phyloP scores from a whole-genome alignment of 176 grass and related monocot genomes.

The Musa schizocarpa region DNA sequence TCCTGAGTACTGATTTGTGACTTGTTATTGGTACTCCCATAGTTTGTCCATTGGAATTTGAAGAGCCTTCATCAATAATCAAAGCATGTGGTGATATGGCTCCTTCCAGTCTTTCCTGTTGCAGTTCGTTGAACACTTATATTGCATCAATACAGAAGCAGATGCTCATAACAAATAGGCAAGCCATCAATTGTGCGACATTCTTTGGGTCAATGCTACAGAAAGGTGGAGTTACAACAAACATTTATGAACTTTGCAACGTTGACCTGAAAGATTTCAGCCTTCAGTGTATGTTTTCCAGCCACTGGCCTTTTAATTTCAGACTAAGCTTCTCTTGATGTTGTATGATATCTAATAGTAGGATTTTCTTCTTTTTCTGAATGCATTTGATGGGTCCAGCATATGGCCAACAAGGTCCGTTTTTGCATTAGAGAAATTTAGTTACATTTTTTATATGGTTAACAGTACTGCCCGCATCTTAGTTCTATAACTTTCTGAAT shows the following conservation, averaged over 20 bases:
- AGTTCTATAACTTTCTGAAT: constrained; percentile 3
- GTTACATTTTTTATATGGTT: neutral
- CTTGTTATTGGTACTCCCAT: constrained; percentile 23
- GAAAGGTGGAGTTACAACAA: constrained; percentile 58
- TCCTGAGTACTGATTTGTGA: neutral
- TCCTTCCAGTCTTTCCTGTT: constrained; percentile 50
- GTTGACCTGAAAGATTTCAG: constrained; percentile 98
- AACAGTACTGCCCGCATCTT: neutral
- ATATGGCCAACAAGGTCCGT: constrained; percentile 93
- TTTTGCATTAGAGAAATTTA: neutral
- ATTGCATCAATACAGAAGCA: constrained; percentile 80
- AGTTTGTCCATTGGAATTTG: constrained; percentile 92
- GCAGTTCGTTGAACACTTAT: constrained; percentile 54
- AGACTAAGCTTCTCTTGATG: constrained; percentile 12
- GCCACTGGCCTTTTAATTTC: constrained; percentile 13
- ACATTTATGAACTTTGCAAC: constrained; percentile 75
- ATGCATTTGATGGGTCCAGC: constrained; percentile 36
- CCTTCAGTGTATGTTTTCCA: constrained; percentile 64
- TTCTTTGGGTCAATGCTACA: constrained; percentile 92
- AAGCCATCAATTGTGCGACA: constrained; percentile 96
- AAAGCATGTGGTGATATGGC: constrained; percentile 66
- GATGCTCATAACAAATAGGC: constrained; percentile 92
- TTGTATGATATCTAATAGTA: constrained; percentile 34
- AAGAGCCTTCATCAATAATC: constrained; percentile 58
- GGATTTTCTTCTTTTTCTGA: constrained; percentile 14